These are phyloP conservation scores for Monilinia fructicola DNA, from an alignment of 2,329 filamentous ascomycete species.

Conservation along the genomic window DNA sequence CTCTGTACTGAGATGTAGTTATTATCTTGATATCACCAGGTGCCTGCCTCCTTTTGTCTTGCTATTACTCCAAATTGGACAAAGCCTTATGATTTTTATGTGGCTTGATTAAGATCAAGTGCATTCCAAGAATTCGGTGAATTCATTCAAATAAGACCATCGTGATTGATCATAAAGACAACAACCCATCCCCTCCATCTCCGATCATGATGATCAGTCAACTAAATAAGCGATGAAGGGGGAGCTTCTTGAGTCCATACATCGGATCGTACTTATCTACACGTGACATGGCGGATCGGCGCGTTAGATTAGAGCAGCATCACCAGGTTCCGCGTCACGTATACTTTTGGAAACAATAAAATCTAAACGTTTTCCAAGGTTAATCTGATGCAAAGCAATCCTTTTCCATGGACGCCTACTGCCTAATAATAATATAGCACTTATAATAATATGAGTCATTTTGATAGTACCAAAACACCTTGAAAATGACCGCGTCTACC, in stretches of 20 bases:
- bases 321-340: slow-evolving; percentile 12
- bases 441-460: slow-evolving; percentile 23
- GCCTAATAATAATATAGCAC: not conserved
- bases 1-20: too few relatives aligned
- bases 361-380: not conserved
- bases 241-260: not conserved
- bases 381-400: not conserved
- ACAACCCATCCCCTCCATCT: not conserved
- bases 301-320: not conserved
- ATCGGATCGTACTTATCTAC: slow-evolving; percentile 3
- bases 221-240: not conserved
- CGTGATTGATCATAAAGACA: not conserved
- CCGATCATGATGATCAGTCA: not conserved
- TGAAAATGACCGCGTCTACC: slow-evolving; percentile 24
- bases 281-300: slow-evolving; percentile 16
- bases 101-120: not conserved
- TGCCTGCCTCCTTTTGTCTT: not conserved
- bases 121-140: not conserved
- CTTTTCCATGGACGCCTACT: not conserved
- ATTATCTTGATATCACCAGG: not conserved
- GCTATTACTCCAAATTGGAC: not conserved
- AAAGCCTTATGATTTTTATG: not conserved
- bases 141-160: not conserved
- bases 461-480: slow-evolving; percentile 4
- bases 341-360: not conserved